phyloP scores from a whole-genome alignment of 805 yeast genomes.

The Teunomyces aglyptinius region DNA sequence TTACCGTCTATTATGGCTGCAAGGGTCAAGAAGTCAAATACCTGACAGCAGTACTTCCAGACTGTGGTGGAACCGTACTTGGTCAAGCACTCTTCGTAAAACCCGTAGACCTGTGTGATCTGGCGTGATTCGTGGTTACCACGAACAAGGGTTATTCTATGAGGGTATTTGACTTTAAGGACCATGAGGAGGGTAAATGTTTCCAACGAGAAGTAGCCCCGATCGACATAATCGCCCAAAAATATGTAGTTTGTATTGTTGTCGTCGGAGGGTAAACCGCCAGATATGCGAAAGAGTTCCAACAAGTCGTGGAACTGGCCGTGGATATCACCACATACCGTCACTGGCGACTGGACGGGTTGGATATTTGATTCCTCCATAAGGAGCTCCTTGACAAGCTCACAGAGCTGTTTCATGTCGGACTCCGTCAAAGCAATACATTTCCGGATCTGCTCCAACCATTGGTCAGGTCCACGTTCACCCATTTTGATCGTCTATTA shows the following conservation, averaged over 20 bases:
- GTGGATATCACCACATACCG: constrained; percentile 96
- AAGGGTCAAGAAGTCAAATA: constrained; percentile 86
- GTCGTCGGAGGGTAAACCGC: constrained; percentile 85
- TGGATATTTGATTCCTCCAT: constrained; percentile 97
- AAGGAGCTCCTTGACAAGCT: constrained; percentile 85
- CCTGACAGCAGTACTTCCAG: constrained; percentile 96
- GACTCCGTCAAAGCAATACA: constrained; percentile 86
- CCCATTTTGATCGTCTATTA: constrained; percentile 37
- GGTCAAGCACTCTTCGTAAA: constrained; percentile 91
- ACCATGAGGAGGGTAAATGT: constrained; percentile 94
- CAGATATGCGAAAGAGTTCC: constrained; percentile 85
- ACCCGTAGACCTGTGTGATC: constrained; percentile 98
- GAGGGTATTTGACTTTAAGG: constrained; percentile 83
- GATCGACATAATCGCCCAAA: constrained; percentile 93
- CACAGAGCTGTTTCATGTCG: constrained; percentile 96
- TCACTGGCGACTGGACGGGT: constrained; percentile 90
- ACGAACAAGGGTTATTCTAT: constrained; percentile 82
- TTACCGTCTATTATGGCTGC: constrained; percentile 97
- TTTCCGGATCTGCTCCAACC: constrained; percentile 91
- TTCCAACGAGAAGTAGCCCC: constrained; percentile 95
- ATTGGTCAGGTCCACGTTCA: constrained; percentile 88
- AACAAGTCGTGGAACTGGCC: constrained; percentile 96
- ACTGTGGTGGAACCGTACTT: constrained; percentile 94
- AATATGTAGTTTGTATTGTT: constrained; percentile 68
- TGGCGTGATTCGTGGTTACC: constrained; percentile 98